Evolutionary conservation across 139 green algal genomes (phyloP), one percentile per base, ranked within the genome.

Genomic region (Tetradesmus lagerheimii): DNA sequence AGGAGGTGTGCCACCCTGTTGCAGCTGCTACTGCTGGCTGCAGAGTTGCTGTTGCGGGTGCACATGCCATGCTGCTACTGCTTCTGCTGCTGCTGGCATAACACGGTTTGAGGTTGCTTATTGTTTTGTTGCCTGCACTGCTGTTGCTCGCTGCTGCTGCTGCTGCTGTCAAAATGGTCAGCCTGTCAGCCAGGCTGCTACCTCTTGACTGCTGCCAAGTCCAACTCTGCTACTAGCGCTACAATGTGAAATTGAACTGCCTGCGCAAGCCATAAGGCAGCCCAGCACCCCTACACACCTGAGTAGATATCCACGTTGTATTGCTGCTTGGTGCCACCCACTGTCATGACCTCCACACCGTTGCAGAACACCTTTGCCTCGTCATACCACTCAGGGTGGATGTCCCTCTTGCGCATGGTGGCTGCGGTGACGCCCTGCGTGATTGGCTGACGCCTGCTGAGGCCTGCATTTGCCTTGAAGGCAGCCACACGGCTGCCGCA

Each of bases 241-340:
- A n/a, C n/a, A 71, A 71, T 71, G 1, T 23, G 4, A 9, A n/a
- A 71, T n/a, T 5, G 8, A 31, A n/a, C 23, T 71, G 57, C 57
- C 9, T n/a, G 8, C 47, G 18, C 20, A 31, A 71, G 23, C 25
- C 64, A 79, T 92, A 12, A 11, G 15, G 81, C 86, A 85, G 80
- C 96, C 96, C 29, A 39, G 67, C n/a, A 39, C 31, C 23, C 67
- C 9, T 47, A n/a, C 76, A 34, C 27, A 62, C 78, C 94, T 97
- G 93, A 97, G 97, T 98, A 99, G 83, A 99, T 95, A 85, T 99
- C 98, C 45, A 99, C 98, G 88, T 96, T 96, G 94, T 99, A 99
- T 27, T 93, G 74, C 41, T 89, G 43, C 95, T 98, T 95, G 25
- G 97, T 99, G 87, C 98, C 98, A 71, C 94, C 95, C 16, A 97